Base-by-base conservation (phyloP, 495 filamentous ascomycete species). In the Thermothielavioides terrestris region DNA sequence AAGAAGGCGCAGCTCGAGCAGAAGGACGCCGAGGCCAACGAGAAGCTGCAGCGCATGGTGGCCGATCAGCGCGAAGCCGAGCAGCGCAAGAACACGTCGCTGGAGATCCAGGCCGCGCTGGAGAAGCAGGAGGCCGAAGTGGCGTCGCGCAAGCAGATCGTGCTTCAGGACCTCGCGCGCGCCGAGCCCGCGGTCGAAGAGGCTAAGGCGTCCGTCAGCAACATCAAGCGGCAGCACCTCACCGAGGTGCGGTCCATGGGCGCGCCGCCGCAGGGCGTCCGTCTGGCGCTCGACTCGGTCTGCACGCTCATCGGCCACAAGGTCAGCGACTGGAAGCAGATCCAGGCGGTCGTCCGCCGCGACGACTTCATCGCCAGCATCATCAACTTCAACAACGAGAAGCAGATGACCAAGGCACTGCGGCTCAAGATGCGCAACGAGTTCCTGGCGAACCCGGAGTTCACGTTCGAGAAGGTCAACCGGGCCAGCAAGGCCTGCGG, bases 331-430 rank as follows among this genome's bases (percentile, higher is more conserved):
- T 99, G 92, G 92, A 91, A 87, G 69, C 81, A 79, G 32, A 89
- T 97, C 42, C 85, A 89, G 66, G 84, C 76, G 36, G 83, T 97
- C 50, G 79, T 97, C 25, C 84, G 92, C 50, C 78, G 80, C 23
- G 92, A 97, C 62, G 89, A 95, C 57, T 99, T 99, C 70, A 96
- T 99, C 71, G 87, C 89, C 22, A 95, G 87, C 68, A 97, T 99
- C 60, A 85, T 97, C 65, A 89, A 87, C 62, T 99, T 95, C 64
- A 86, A 97, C 72, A 99, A 95, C 59, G 88, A 95, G 72, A 82
- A 69, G 57, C 85, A 94, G 66, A 96, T 99, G 92, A 97, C 89
- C 2, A 82, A 79, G 56, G 73, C 68, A 41, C 77, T 89, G 61
- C 77, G 92, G 22, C 61, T 80, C 53, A 89, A 86, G 70, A 97